Base-by-base conservation (phyloP, 805 yeast genomes). In the Myxozyma neotropica region DNA sequence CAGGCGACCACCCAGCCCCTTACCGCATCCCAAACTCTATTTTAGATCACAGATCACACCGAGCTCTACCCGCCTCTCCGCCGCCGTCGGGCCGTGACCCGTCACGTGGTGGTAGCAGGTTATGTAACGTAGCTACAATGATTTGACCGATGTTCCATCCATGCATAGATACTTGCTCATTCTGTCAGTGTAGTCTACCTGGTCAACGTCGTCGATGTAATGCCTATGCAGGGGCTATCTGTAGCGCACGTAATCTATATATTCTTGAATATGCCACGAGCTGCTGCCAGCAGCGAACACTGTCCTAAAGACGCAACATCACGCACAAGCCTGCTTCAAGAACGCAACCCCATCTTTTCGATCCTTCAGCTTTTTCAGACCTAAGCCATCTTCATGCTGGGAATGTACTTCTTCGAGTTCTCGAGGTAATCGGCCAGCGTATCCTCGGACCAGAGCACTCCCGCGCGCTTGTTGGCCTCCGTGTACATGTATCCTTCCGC, bases 351-450 rank as follows among this genome's bases (percentile, higher is more conserved):
- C 81, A 78, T 94, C 98, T 81, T 89, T 89, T 87, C 98, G 90
- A 84, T 94, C 99, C 87, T 91, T 93, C 68, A 91, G 87, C 85
- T 94, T 94, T 92, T 94, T 94, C 80, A 94, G 85, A 82, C 99
- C 99, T 93, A 94, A 68, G 99, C 98, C 99, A 94, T 94, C 88
- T 94, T 94, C 83, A 98, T 94, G 79, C 99, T 99, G 77, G 99
- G 99, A 72, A 94, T 91, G 84, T 91, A 94, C 83, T 94, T 94
- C 95, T 94, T 94, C 82, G 99, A 99, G 89, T 94, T 94, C 81
- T 88, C 96, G 79, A 94, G 85, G 87, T 94, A 94, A 78, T 89
- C 96, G 71, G 87, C 83, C 88, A 94, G 84, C 77, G 90, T 83
- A 76, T 91, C 91, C 74, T 85, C 91, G 69, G 74, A 70, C 99